Base-by-base conservation (phyloP, 345 rosid genomes). In the Gossypium raimondii region DNA sequence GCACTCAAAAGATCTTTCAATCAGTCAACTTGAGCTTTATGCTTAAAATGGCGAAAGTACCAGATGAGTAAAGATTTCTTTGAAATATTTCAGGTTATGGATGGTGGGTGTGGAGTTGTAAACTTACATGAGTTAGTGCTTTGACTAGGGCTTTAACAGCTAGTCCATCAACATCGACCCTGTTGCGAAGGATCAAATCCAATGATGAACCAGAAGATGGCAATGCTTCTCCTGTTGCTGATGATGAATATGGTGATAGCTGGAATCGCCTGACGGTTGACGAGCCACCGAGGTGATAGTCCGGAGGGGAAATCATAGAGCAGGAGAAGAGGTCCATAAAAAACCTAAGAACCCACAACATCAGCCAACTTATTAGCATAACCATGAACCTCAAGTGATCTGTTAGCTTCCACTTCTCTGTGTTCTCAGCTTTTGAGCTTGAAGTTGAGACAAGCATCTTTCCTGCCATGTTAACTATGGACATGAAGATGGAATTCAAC, bases 351-450 rank as follows among this genome's bases (percentile, higher is more conserved):
- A 82, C 74, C 93, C 94, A 86, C 25, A 89, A 87, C 10, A 83
- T 78, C 43, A 84, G 24, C 93, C 93, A 93, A 18, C 88, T 82
- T 85, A 84, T 82, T 51, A 93, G 80, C 92, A 86, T 87, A 67
- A 67, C 80, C 92, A 89, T 79, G 84, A 88, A 91, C 87, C 89
- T 84, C 64, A 91, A 76, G 66, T 93, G 94, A 62, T 93, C 94
- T 14, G 81, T 62, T 44, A 86, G 81, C 73, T 79, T 84, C 98
- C 91, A 91, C 73, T 80, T 85, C 63, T 82, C 79, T 11, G 80
- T 48, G 25, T 70, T 73, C 34, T 73, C 78, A 4, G 84, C 52
- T 57, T 80, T 84, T 13, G 87, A 70, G 75, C 78, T 86, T 66
- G 88, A 83, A 4, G 93, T 85, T 25, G 90, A 85, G 69, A 88